phyloP scores from a whole-genome alignment of 192 early-diverging fungal genomes.

The Dissophora globulifera region DNA sequence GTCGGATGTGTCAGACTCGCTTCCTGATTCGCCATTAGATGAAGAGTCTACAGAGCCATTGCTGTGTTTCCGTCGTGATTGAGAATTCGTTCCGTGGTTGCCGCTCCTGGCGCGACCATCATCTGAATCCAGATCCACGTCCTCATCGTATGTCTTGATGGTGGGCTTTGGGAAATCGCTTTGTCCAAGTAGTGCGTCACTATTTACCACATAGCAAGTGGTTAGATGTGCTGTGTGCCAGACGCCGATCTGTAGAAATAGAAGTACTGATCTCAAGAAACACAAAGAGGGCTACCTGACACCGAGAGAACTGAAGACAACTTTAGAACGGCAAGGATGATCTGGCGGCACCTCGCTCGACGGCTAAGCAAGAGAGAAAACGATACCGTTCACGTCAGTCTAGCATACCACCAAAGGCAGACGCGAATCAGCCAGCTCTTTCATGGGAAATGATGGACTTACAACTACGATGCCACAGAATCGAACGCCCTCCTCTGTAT shows the following conservation, averaged over 20 bases:
- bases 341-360: slow-evolving; percentile 39
- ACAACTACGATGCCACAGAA: slow-evolving; percentile 76
- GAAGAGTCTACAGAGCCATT: slow-evolving; percentile 22
- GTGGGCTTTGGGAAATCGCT: slow-evolving; percentile 57
- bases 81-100: neutral
- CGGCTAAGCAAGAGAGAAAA: no score
- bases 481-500: slow-evolving; percentile 77
- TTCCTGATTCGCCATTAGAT: slow-evolving; percentile 30
- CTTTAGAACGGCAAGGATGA: slow-evolving; percentile 41
- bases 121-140: slow-evolving; percentile 72
- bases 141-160: slow-evolving; percentile 79
- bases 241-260: no score
- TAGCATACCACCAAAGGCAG: no score
- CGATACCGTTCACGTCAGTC: no score
- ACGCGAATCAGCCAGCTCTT: no score
- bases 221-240: neutral
- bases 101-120: slow-evolving; percentile 22
- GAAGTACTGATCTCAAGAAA: no score
- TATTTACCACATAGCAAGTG: slow-evolving; percentile 12
- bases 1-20: slow-evolving; percentile 33
- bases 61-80: slow-evolving; percentile 34
- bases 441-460: no score
- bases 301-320: slow-evolving; percentile 43
- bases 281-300: no score
- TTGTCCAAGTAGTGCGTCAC: slow-evolving; percentile 24